Evolutionary conservation across 345 rosid genomes (phyloP), one percentile per base, ranked within the genome.

Genomic region (Pelargonium nanum): DNA sequence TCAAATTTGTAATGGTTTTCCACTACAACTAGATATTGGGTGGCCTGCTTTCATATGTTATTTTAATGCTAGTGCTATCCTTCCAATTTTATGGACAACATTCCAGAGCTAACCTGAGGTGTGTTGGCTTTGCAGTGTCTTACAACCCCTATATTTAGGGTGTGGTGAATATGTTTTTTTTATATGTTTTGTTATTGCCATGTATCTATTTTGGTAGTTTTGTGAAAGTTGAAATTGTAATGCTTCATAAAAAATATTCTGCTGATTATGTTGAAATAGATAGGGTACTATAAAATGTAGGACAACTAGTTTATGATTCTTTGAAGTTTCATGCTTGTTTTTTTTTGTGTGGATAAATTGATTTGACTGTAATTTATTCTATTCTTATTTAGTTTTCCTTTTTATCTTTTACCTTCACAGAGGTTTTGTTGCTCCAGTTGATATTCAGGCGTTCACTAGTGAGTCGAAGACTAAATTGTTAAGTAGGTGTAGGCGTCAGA

Each of bases 371-470:
- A 22, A 25, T 55, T 3, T 55, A 6, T 25, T 6, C 3, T 55
- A 4, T 22, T 55, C 57, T 22, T 22, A 22, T 21, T 17, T 8
- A 55, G 13, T 12, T 0, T 12, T 4, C 48, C 48, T 10, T 1
- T 12, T 40, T 2, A 4, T 52, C 78, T 66, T 28, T 44, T 24
- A 45, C 30, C 34, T 30, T 70, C 65, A 74, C 94, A 93, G 97
- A 70, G 97, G 78, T 70, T 93, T 85, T 78, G 88, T 93, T 76
- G 75, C 88, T 6, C 85, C 95, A 22, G 76, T 72, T 58, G 92
- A 93, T 79, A 87, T 89, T 62, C 90, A 87, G 75, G 78, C 72
- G 20, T 89, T 93, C 70, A 89, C 85, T 63, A 77, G 66, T 72
- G 99, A 93, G 71, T 48, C 86, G 19, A 89, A 86, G 89, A 78